Evolutionary conservation across 306 rosid genomes (phyloP), one percentile per base, ranked within the genome.

Genomic region (Vicia faba): DNA sequence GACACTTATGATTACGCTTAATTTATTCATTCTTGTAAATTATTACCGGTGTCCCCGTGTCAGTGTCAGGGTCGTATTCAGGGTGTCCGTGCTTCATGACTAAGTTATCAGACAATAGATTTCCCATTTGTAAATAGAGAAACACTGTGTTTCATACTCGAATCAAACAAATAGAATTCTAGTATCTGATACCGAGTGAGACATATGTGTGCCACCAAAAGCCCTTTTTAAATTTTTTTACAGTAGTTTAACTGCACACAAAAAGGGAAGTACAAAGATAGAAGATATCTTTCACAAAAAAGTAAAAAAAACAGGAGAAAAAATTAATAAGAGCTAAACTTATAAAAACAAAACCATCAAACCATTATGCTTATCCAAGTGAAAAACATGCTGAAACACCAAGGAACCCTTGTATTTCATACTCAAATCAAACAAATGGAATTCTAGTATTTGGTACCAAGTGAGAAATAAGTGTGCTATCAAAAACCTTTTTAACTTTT

Each of bases 271-370:
- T 33, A 35, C 64, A 15, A 35, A 59, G n/a, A 35, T 43, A 31
- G 43, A 14, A 33, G 64, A 33, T 33, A 8, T 59, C 25, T 59
- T 35, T 35, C 26, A 33, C 25, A 36, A 33, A 57, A 55, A 55
- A 15, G 8, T 10, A 57, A 59, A 59, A 33, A 59, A 8, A 3
- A 3, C 12, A 8, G 8, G 3, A 7, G 14, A 25, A 35, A 16
- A 59, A 31, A 9, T 4, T 8, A 35, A 33, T 8, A 58, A 58
- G 26, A 58, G 43, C 23, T 58, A 58, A 3, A 26, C 4, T 18
- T 12, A 55, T 31, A 29, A 29, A 57, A 57, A 57, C 63, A 57
- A 57, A 29, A n/a, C n/a, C n/a, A n/a, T n/a, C n/a, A n/a, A n/a
- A n/a, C n/a, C n/a, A n/a, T n/a, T n/a, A n/a, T n/a, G n/a, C n/a